A percentile compares a stretch with the other conserved stretches of the same genome.
These are phyloP conservation scores for Melocanna baccifera DNA, from an alignment of 176 grass and related monocot species.

Conservation along the genomic window DNA sequence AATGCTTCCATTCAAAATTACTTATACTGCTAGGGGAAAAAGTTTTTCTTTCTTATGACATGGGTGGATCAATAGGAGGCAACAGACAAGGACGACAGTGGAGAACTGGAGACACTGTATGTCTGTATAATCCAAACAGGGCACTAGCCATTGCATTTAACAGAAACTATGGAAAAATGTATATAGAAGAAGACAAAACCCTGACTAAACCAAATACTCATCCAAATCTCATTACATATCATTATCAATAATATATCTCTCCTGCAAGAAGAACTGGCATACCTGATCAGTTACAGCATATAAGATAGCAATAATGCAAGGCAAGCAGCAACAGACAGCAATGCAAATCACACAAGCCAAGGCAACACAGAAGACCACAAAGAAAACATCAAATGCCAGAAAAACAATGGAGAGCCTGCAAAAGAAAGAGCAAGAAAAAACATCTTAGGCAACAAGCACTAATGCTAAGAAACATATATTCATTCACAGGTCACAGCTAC, in stretches of 20 bases:
- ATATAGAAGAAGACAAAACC: background rate
- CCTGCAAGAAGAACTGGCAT: conserved; percentile 18
- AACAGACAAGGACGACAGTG: background rate
- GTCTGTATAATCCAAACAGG: background rate
- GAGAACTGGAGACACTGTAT: background rate
- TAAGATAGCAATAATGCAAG: conserved; percentile 96
- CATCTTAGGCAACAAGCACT: conserved; percentile 31
- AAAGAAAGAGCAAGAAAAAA: conserved; percentile 17
- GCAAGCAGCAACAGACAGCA: conserved; percentile 94
- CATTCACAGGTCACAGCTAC: background rate
- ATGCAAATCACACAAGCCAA: conserved; percentile 92
- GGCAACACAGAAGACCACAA: conserved; percentile 94
- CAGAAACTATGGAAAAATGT: background rate
- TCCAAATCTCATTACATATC: background rate
- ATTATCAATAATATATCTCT: background rate
- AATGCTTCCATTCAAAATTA: background rate
- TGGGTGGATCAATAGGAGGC: background rate
- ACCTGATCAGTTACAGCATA: conserved; percentile 99
- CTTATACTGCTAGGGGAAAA: background rate
- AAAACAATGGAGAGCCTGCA: conserved; percentile 94
- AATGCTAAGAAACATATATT: background rate
- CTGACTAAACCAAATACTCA: background rate
- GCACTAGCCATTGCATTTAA: background rate
- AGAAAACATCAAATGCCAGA: conserved; percentile 98
- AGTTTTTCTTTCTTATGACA: background rate